Evolutionary conservation across 2,329 filamentous ascomycete species (phyloP), one percentile per base, ranked within the genome.

Genomic region (Truncatella angustata): DNA sequence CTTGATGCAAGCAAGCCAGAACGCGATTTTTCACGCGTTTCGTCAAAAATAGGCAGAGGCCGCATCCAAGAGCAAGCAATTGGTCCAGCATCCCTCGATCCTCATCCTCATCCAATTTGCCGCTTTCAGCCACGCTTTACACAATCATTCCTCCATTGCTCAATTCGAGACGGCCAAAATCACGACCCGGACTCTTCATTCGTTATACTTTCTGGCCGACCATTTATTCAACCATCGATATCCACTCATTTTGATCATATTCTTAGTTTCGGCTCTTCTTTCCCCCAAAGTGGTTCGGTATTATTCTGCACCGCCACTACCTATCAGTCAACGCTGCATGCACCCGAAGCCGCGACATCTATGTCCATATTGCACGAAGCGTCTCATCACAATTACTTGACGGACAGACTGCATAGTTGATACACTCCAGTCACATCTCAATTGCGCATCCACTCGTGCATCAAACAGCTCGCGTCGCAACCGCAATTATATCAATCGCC

Each of bases 1-100:
- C 32, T 49, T 49, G 32, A 49, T 49, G 45, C 45, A 49, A 18
- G 45, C 45, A 49, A 49, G 34, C 11, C 45, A 49, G 21, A 49
- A 49, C 45, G 45, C 45, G 45, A 49, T 49, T 18, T n/a, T 49
- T 20, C 36, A 49, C 45, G 45, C 45, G 45, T 49, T 21, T 49
- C 21, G 45, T 49, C 45, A 39, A 23, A 49, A 49, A 49, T 37
- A 37, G 45, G 45, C 45, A 26, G 45, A 23, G 45, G 20, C 44
- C 45, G 45, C 28, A 49, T 44, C 28, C 18, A 20, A 37, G 43
- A 21, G 30, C 43, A 46, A 49, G 37, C 34, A 49, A 35, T 20
- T 12, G 30, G 32, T 26, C 32, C 45, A 26, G 32, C 21, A 34
- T 49, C 34, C 32, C 28, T 40, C 14, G 24, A 49, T 18, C 45